Percentiles rank a stretch among this genome's conserved stretches.
These are phyloP conservation scores for Ceratocystis huliohia DNA, from an alignment of 2,329 filamentous ascomycete genomes.

Conservation along the genomic window DNA sequence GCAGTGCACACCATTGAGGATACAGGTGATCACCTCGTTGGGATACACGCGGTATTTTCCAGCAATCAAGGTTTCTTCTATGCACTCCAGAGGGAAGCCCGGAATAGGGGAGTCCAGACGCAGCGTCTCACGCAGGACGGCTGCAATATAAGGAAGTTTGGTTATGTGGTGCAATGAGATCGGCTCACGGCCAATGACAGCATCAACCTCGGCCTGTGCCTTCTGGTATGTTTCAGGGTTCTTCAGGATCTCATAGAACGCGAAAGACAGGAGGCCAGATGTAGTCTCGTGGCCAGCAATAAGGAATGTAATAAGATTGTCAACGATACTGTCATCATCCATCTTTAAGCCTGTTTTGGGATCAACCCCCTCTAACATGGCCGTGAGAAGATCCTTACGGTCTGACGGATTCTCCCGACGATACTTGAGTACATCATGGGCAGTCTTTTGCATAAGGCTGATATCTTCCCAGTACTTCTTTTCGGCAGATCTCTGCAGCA, in stretches of 20 bases:
- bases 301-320: constrained; percentile 62
- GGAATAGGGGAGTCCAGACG: constrained; percentile 35
- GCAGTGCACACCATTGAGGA: constrained; percentile 44
- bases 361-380: constrained; percentile 57
- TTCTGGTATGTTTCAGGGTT: constrained; percentile 46
- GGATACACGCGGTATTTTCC: constrained; percentile 49
- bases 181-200: constrained; percentile 45
- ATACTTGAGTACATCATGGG: constrained; percentile 47
- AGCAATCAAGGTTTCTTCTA: constrained; percentile 41
- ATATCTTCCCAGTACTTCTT: constrained; percentile 44
- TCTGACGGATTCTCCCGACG: constrained; percentile 42
- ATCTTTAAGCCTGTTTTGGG: constrained; percentile 54
- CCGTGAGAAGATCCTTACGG: constrained; percentile 54
- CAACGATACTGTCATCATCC: constrained; percentile 48
- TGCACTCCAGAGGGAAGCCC: constrained; percentile 41
- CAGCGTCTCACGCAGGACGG: constrained; percentile 52
- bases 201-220: constrained; percentile 55
- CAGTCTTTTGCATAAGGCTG: constrained; percentile 40
- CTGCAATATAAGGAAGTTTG: constrained; percentile 53
- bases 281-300: constrained; percentile 63
- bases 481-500: constrained; percentile 38
- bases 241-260: constrained; percentile 52
- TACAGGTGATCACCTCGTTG: constrained; percentile 36
- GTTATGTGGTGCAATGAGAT: constrained; percentile 49
- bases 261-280: constrained; percentile 51